A percentile compares a stretch with the other conserved stretches of the same genome.
Evolutionary conservation across 75 land plant species (phyloP).

Genomic region (Adiantum capillusveneris): DNA sequence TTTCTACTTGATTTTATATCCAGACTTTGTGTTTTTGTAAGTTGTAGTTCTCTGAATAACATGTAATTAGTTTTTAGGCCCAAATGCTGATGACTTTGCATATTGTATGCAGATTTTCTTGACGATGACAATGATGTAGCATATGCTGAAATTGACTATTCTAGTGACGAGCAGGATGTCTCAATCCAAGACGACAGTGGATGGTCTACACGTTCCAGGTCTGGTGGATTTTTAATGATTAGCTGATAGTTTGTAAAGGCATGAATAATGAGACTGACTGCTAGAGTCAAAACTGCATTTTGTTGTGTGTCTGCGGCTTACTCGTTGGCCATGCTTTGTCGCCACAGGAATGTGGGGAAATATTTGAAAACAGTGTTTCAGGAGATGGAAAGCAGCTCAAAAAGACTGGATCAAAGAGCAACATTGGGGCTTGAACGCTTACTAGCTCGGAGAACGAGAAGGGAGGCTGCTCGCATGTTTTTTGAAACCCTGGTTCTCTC

Average conservation of each 20-base stretch:
- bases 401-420: slow-evolving; percentile 27
- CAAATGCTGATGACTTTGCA: too few relatives aligned
- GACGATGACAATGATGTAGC: background rate
- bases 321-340: too few relatives aligned
- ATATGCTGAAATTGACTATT: slow-evolving; percentile 7
- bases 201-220: slow-evolving; percentile 97
- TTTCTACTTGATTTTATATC: too few relatives aligned
- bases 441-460: slow-evolving; percentile 65
- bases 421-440: slow-evolving; percentile 59
- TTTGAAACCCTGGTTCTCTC: slow-evolving; percentile 83
- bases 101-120: slow-evolving; percentile 15
- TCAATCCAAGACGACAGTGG: slow-evolving; percentile 64
- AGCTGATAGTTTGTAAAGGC: background rate
- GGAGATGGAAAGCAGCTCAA: slow-evolving; percentile 12
- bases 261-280: too few relatives aligned
- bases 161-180: slow-evolving; percentile 9
- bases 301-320: too few relatives aligned
- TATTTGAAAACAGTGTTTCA: slow-evolving; percentile 71
- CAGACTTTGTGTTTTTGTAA: too few relatives aligned
- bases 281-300: too few relatives aligned
- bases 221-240: slow-evolving; percentile 1
- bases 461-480: slow-evolving; percentile 96
- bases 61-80: too few relatives aligned
- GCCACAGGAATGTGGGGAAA: slow-evolving; percentile 71
- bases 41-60: too few relatives aligned